Evolutionary conservation across 2,329 filamentous ascomycete genomes (phyloP), one percentile per base, ranked within the genome.

Genomic region (Aspergillus pseudoviridinutans): DNA sequence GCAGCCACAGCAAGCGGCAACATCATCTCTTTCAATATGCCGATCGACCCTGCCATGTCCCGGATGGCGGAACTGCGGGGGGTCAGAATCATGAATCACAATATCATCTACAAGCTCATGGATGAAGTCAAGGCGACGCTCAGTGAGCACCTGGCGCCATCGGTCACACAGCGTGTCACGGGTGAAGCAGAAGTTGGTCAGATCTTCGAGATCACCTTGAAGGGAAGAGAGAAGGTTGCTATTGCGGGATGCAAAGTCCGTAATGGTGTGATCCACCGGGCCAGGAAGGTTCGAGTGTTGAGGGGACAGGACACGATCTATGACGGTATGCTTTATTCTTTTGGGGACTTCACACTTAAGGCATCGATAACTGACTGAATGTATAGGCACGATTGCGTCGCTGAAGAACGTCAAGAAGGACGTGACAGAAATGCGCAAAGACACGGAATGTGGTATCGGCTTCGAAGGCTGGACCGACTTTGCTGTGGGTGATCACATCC

Each of bases 331-430:
- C 80, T 66, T 52, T 52, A 10, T 24, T 50, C 24, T 17, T 35
- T 6, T 14, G 32, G 20, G 4, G 53, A 20, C 58, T 12, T 46
- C 44, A 57, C 50, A 58, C 35, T 46, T 52, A 25, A 53, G 52
- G 35, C 10, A 20, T 7, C 17, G 7, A 49, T 55, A 9, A 41
- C 2, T 62, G 29, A 53, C 58, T 65, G 55, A 62, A 50, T 44
- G 41, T 42, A 17, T 56, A 96, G 93, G 92, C 63, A 82, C 82
- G 53, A 84, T 97, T 47, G 82, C 85, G 20, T 90, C 90, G 1
- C 84, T 99, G 58, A 97, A 94, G 78, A 90, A 95, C 68, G 86
- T 89, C 73, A 97, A 97, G 82, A 95, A 95, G 73, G 91, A 97
- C 63, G 90, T 94, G 29, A 79, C 80, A 49, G 91, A 96, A 69